These are phyloP conservation scores for Artemisia annua DNA, from an alignment of 129 eudicot genomes.

Conservation along the genomic window DNA sequence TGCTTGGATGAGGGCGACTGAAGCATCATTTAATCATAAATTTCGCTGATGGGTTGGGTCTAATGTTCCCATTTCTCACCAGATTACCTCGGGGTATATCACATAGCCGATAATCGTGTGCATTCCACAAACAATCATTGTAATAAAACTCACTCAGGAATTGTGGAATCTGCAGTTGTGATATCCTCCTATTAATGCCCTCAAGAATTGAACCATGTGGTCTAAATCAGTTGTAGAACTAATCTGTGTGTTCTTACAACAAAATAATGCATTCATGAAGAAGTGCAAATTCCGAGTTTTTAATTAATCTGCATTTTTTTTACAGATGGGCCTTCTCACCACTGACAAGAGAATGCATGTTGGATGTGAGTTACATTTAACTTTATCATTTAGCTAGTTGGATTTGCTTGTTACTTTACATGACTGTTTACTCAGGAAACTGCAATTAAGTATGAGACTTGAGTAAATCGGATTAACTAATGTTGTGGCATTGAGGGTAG, in stretches of 20 bases:
- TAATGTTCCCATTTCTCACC: slow-evolving; percentile 86
- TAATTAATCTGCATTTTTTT: background rate
- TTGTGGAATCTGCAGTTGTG: slow-evolving; percentile 59
- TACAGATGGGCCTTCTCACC: slow-evolving; percentile 83
- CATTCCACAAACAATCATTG: background rate
- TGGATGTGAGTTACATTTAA: slow-evolving; percentile 43
- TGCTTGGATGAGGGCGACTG: slow-evolving; percentile 95
- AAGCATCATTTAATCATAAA: slow-evolving; percentile 49
- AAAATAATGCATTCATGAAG: slow-evolving; percentile 4
- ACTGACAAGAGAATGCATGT: slow-evolving; percentile 53
- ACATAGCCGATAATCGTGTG: background rate
- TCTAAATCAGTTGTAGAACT: slow-evolving; percentile 57
- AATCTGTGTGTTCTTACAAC: background rate
- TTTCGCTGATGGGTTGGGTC: slow-evolving; percentile 95
- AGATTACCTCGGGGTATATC: slow-evolving; percentile 84
- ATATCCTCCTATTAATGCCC: slow-evolving; percentile 83
- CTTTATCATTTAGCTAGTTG: background rate
- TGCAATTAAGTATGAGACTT: background rate
- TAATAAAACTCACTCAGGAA: background rate
- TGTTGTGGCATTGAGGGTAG: slow-evolving; percentile 48
- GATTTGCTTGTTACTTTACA: background rate
- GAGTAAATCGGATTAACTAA: background rate
- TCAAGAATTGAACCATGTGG: slow-evolving; percentile 98
- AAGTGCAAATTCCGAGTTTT: background rate
- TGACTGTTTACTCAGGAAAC: background rate